phyloP scores from a whole-genome alignment of 495 filamentous ascomycete species.

The Evernia prunastri region DNA sequence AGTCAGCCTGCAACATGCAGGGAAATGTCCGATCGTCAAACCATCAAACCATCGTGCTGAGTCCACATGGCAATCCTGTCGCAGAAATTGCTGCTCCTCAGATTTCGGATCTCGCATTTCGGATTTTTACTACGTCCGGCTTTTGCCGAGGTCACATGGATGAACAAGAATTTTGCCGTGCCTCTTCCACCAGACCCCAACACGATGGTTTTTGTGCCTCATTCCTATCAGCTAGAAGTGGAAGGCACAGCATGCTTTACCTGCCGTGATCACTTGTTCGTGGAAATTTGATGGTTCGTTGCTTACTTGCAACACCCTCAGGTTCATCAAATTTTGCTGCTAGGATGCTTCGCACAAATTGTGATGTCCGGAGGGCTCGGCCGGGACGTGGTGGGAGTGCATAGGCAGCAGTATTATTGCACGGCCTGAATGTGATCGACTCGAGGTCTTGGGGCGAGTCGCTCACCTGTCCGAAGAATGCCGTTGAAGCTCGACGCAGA shows the following conservation, averaged over 20 bases:
- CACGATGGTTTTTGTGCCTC: not conserved
- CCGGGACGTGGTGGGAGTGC: not conserved
- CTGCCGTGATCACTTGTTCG: not conserved
- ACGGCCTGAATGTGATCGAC: not conserved
- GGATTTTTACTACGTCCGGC: not conserved
- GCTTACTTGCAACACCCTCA: not conserved
- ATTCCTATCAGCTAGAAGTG: not conserved
- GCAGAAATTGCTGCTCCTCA: not conserved
- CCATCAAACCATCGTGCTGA: not conserved
- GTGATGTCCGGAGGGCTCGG: no score
- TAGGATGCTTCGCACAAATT: no score
- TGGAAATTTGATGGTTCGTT: not conserved
- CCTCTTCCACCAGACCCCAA: not conserved
- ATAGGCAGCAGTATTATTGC: not conserved
- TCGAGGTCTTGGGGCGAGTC: not conserved
- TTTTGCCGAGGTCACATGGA: not conserved
- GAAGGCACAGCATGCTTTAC: not conserved
- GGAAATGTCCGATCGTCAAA: not conserved
- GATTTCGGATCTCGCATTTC: no score
- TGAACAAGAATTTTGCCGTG: not conserved
- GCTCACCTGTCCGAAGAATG: not conserved
- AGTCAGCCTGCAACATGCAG: not conserved
- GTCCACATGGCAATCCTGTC: not conserved
- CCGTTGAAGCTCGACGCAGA: not conserved
- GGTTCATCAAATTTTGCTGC: not conserved